Percentiles rank a stretch among this genome's conserved stretches.
phyloP scores from a whole-genome alignment of 2,329 filamentous ascomycete species.

The Scedosporium aurantiacum region DNA sequence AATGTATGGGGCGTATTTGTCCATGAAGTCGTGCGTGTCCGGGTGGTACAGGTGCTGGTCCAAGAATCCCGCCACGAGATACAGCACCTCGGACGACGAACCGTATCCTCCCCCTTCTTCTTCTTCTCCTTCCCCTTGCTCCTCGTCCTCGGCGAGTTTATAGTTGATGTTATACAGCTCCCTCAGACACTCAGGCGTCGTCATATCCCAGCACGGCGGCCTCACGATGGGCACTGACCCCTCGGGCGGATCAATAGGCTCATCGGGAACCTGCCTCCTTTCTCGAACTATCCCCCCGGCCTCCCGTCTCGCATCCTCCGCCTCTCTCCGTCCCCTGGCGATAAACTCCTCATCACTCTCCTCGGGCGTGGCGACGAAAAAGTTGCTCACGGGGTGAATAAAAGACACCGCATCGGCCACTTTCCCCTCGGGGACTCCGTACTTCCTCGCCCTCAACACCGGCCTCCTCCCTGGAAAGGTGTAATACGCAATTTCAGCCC shows the following conservation, averaged over 20 bases:
- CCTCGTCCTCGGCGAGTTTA: conserved; percentile 12
- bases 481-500: conserved; percentile 27
- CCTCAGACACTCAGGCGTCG: conserved; percentile 29
- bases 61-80: conserved; percentile 39
- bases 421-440: conserved; percentile 27
- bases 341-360: not conserved
- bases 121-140: too few relatives aligned
- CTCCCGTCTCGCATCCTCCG: not conserved
- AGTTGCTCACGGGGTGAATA: conserved; percentile 37
- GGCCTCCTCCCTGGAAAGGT: conserved; percentile 24
- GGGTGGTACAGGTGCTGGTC: conserved; percentile 33
- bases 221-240: not conserved
- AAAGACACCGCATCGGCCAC: conserved; percentile 30
- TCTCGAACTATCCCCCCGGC: not conserved
- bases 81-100: conserved; percentile 21
- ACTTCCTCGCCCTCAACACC: conserved; percentile 32
- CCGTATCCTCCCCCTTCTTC: not conserved
- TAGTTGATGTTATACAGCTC: conserved; percentile 35
- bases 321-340: not conserved
- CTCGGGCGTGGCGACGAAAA: conserved; percentile 23
- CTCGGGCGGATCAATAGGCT: conserved; percentile 1
- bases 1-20: conserved; percentile 23
- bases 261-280: conserved; percentile 1
- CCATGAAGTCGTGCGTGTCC: conserved; percentile 29
- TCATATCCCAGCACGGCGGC: conserved; percentile 19